Evolutionary conservation across 352 stramenopile species (phyloP).

Genomic region (Hyaloperonospora arabidopsidis): DNA sequence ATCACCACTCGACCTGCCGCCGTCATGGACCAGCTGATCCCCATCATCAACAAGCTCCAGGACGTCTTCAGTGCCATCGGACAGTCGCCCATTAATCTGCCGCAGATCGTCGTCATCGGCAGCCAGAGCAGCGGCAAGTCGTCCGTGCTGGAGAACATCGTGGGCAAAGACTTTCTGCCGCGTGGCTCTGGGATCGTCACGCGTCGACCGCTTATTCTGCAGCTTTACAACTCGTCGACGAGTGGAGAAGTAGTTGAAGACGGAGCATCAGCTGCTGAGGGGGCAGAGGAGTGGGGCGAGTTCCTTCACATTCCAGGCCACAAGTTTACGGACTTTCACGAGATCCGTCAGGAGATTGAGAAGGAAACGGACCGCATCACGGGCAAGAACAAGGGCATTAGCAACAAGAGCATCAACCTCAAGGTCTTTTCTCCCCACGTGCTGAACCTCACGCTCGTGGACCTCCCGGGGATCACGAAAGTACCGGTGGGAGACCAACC

Average conservation of each 20-base stretch:
- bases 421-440: constrained; percentile 98
- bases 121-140: constrained; percentile 96
- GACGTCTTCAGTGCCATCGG: constrained; percentile 97
- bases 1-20: no score
- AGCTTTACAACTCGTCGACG: constrained; percentile 91
- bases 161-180: constrained; percentile 93
- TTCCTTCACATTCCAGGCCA: constrained; percentile 95
- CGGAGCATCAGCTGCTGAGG: constrained; percentile 11
- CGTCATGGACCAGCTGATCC: constrained; percentile 97
- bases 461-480: constrained; percentile 98
- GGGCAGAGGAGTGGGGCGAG: constrained; percentile 92
- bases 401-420: constrained; percentile 97
- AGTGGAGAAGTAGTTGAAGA: constrained; percentile 15
- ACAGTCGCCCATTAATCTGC: constrained; percentile 92
- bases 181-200: constrained; percentile 98
- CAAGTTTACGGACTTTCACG: constrained; percentile 94
- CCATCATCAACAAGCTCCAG: constrained; percentile 99
- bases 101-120: constrained; percentile 97
- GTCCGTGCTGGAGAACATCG: constrained; percentile 93
- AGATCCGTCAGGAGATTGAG: constrained; percentile 97
- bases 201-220: constrained; percentile 94
- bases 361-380: constrained; percentile 95
- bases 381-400: constrained; percentile 97
- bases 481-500: constrained; percentile 98
- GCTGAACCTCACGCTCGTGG: constrained; percentile 98